Percentiles rank a stretch among this genome's conserved stretches.
Conservation (phyloP, 2,329 filamentous ascomycete species). For the Apiospora malaysiana region DNA sequence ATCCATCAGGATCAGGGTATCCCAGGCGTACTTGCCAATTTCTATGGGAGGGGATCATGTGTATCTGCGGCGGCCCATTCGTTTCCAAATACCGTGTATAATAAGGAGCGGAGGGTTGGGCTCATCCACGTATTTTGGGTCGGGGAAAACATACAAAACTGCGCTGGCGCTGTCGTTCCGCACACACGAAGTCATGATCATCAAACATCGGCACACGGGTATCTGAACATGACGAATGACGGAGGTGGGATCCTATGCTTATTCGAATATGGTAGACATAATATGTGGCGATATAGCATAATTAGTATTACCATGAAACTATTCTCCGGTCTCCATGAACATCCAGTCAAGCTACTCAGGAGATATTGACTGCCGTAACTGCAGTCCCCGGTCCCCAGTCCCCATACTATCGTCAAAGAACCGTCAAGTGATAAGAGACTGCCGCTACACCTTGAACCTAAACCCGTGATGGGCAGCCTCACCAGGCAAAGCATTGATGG, state of each 20-base stretch:
- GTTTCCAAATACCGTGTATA: background rate
- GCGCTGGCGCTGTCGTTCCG: background rate
- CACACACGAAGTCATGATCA: background rate
- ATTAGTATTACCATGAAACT: background rate
- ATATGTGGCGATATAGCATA: background rate
- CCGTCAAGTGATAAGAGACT: background rate
- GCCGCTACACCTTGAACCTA: constrained; percentile 63
- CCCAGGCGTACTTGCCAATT: too few species aligned
- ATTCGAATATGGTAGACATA: too few species aligned
- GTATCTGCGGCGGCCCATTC: too few species aligned
- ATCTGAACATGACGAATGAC: background rate
- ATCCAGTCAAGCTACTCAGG: too few species aligned
- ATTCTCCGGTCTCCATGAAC: background rate
- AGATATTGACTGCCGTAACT: too few species aligned
- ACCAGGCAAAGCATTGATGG: constrained; percentile 61
- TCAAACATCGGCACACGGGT: background rate
- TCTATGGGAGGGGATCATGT: too few species aligned
- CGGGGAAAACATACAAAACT: background rate
- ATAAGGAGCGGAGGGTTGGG: too few species aligned
- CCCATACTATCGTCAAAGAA: background rate
- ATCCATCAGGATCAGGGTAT: too few species aligned
- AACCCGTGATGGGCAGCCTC: constrained; percentile 67
- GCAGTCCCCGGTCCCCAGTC: background rate
- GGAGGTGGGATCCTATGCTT: background rate
- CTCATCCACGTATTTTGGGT: background rate